A percentile compares a stretch with the other conserved stretches of the same genome.
phyloP scores from a whole-genome alignment of 805 yeast genomes.

The Candida wancherniae region DNA sequence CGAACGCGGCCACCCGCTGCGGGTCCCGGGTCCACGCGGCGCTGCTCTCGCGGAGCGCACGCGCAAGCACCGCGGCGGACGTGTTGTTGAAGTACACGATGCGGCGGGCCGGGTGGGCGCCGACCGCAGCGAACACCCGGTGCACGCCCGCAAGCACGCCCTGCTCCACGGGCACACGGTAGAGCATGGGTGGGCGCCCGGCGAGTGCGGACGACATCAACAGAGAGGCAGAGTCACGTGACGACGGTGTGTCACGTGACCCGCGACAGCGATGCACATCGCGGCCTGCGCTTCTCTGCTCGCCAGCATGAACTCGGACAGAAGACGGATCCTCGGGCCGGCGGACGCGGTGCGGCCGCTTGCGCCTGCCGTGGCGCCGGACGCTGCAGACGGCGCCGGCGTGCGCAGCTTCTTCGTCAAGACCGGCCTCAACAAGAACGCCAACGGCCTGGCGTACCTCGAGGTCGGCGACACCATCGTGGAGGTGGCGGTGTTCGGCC shows the following conservation, averaged over 20 bases:
- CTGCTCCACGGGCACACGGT: slow-evolving; percentile 3
- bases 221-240: too few species aligned
- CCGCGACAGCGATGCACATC: too few species aligned
- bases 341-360: slow-evolving; percentile 46
- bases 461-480: slow-evolving; percentile 62
- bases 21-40: slow-evolving; percentile 10
- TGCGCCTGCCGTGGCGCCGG: slow-evolving; percentile 12
- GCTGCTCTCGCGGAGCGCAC: slow-evolving; percentile 7
- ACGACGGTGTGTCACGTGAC: too few species aligned
- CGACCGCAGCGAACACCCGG: slow-evolving; percentile 7
- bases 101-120: slow-evolving; percentile 1
- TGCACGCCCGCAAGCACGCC: slow-evolving; percentile 6
- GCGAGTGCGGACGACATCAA: too few species aligned
- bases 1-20: slow-evolving; percentile 7
- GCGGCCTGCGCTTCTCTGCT: background rate
- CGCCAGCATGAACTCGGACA: slow-evolving; percentile 46
- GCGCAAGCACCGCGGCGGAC: slow-evolving; percentile 11
- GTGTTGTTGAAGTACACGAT: slow-evolving; percentile 15
- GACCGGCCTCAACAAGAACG: slow-evolving; percentile 62
- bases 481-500: slow-evolving; percentile 78
- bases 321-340: slow-evolving; percentile 88
- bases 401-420: slow-evolving; percentile 45
- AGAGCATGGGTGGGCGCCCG: slow-evolving; percentile 6
- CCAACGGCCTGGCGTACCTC: slow-evolving; percentile 78
- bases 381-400: background rate